phyloP scores from a whole-genome alignment of 495 filamentous ascomycete species.

The Tuber borchii region DNA sequence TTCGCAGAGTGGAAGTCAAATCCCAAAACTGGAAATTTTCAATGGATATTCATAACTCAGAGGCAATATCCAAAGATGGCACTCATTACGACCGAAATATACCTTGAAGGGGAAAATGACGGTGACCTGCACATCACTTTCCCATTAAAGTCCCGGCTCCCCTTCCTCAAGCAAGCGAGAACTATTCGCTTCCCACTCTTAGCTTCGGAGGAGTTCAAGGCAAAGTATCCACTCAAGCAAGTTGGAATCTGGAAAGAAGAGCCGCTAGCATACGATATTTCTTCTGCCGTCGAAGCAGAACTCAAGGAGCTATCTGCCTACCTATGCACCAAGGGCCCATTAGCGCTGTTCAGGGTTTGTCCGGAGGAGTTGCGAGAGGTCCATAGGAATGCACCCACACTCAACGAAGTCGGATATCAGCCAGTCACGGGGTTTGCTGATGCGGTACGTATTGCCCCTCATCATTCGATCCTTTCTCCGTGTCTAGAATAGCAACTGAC shows the following conservation, averaged over 20 bases:
- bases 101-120: conserved; percentile 20
- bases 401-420: conserved; percentile 64
- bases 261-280: conserved; percentile 57
- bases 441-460: conserved; percentile 51
- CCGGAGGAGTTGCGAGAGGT: conserved; percentile 56
- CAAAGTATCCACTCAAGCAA: conserved; percentile 54
- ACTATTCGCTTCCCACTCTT: conserved; percentile 15
- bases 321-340: conserved; percentile 56
- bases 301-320: conserved; percentile 54
- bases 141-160: conserved; percentile 33
- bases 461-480: neutral
- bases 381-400: conserved; percentile 66
- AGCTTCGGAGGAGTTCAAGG: conserved; percentile 31
- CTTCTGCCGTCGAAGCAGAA: conserved; percentile 48
- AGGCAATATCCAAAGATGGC: conserved; percentile 66
- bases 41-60: conserved; percentile 78
- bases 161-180: neutral
- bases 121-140: conserved; percentile 51
- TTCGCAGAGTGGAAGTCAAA: conserved; percentile 31
- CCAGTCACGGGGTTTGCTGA: conserved; percentile 75
- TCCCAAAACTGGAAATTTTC: conserved; percentile 41
- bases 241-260: conserved; percentile 77
- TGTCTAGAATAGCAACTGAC: conserved; percentile 20
- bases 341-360: conserved; percentile 68
- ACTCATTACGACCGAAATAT: conserved; percentile 63